Evolutionary conservation across 2,329 filamentous ascomycete species (phyloP), one percentile per base, ranked within the genome.

Genomic region (Cercospora zeina): DNA sequence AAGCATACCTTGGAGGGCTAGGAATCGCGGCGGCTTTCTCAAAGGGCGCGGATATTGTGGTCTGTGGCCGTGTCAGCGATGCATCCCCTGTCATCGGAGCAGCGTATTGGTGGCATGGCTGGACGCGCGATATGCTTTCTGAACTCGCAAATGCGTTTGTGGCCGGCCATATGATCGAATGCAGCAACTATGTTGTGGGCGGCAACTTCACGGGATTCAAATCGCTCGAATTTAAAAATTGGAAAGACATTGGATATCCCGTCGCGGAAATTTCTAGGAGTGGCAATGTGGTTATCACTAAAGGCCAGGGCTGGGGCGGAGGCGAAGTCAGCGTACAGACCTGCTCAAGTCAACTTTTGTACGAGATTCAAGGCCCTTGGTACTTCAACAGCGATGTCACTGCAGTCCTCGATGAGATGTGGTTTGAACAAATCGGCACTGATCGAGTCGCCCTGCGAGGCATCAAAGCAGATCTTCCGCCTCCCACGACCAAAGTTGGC

Each of bases 351-450:
- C 83, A 85, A 63, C 73, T 84, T 2, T 67, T 85, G 1, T 85
- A 83, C 67, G 82, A 84, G 69, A 80, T 83, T 14, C 81, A 83
- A 65, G 82, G 82, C 4, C 80, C 80, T 0, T 80, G 78, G 76
- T 86, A 86, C 69, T 83, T 79, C 75, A 85, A 85, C 72, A 81
- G 79, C 0, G 83, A 85, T 64, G 83, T 85, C 31, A 83, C 80
- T 0, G 83, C 83, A 0, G 68, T 82, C 13, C 72, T 86, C 13
- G 74, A 78, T 51, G 74, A 79, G n/a, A 73, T 85, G 37, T 78
- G 76, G 61, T 82, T 87, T 63, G 79, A 83, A 51, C 78, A 86
- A 58, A 61, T 81, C 4, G 78, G 77, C 1, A 72, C 73, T 16
- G 79, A 85, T 65, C 77, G 82, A 6, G 80, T 85, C 1, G 77